Conservation (phyloP, 306 rosid species). For the Gastrolobium bilobum region DNA sequence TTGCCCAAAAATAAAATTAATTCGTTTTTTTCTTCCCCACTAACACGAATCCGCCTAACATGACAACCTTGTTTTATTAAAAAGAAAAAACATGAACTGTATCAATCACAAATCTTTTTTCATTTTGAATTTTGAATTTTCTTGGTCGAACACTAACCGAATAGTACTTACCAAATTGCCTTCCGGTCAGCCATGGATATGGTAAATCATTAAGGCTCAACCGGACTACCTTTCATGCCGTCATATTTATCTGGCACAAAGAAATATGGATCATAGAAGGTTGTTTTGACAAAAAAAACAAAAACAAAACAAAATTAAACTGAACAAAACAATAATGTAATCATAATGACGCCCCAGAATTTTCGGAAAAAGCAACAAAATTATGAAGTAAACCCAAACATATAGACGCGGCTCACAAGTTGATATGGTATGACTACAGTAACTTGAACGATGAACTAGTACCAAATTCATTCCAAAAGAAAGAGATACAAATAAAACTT, state of each 20-base stretch:
- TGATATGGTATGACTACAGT: slow-evolving; percentile 42
- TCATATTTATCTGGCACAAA: neutral
- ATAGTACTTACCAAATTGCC: too few relatives aligned
- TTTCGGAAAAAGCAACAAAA: slow-evolving; percentile 42
- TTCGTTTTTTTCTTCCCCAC: too few relatives aligned
- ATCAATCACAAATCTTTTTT: too few relatives aligned
- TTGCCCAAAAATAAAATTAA: too few relatives aligned
- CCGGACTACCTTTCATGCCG: too few relatives aligned
- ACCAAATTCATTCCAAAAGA: slow-evolving; percentile 39
- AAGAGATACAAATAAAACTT: slow-evolving; percentile 35
- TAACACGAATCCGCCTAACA: too few relatives aligned
- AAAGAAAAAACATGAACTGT: too few relatives aligned
- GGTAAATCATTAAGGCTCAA: too few relatives aligned
- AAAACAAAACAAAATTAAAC: neutral
- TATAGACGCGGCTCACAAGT: slow-evolving; percentile 37
- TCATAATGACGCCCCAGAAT: slow-evolving; percentile 14
- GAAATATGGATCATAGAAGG: slow-evolving; percentile 8
- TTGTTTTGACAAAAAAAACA: neutral
- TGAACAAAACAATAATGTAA: neutral
- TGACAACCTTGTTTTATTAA: too few relatives aligned
- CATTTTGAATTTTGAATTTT: too few relatives aligned
- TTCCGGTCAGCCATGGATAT: too few relatives aligned
- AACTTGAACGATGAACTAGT: slow-evolving; percentile 11
- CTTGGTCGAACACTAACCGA: too few relatives aligned
- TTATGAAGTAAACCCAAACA: slow-evolving; percentile 47